Evolutionary conservation across 75 land plant genomes (phyloP), one percentile per base, ranked within the genome.

Genomic region (Gnetum montanum): DNA sequence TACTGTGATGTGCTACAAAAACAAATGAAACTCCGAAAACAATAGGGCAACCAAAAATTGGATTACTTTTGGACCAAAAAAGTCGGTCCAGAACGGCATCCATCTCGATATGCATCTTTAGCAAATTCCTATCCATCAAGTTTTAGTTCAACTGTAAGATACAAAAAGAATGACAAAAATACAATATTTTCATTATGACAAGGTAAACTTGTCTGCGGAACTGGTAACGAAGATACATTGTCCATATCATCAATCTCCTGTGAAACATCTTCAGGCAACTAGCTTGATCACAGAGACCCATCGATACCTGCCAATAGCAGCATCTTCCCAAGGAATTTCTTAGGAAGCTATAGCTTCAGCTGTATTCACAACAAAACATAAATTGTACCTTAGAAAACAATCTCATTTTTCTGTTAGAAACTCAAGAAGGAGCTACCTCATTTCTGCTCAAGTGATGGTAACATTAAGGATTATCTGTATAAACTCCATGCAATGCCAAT

Each of bases 101-200:
- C 37, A 33, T 20, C 18, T 20, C 34, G 34, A 36, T 34, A 34
- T 52, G 25, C 37, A 52, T 33, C 37, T 52, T 52, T 52, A 33
- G 13, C 18, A 18, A 30, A 52, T 34, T 52, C 55, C 55, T 52
- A 52, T 33, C 23, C 37, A 22, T 33, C 36, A 22, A 33, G 55
- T 31, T 33, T 52, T 19, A 52, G 34, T 19, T 52, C 27, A 45
- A 50, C 53, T 50, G 43, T 50, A 50, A 52, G 22, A 52, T 52
- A 52, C 36, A n/a, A n/a, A 52, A 52, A 52, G 55, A 52, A 52
- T 52, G 55, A 33, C 55, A 52, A 25, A 52, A 52, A 31, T 51
- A 52, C 55, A 52, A 30, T 15, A 18, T 31, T 33, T 33, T 30
- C 37, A 20, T 18, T 33, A 52, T 36, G 31, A 25, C 55, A 52